phyloP scores from a whole-genome alignment of 129 eudicot species.

The Heracleum sosnowskyi region DNA sequence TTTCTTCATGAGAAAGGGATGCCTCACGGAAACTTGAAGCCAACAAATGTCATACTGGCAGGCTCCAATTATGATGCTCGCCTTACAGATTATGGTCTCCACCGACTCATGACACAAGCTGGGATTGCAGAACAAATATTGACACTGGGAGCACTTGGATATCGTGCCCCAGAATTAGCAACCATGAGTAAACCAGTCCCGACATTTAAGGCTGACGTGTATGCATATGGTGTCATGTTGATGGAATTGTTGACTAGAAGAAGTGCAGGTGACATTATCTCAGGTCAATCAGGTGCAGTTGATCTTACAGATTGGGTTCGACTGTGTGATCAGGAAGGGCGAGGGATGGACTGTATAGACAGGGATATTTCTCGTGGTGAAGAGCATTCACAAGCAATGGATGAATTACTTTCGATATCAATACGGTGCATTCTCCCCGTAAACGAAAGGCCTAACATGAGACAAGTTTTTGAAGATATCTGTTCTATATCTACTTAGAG shows the following conservation, averaged over 20 bases:
- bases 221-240: constrained; percentile 82
- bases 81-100: constrained; percentile 80
- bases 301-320: constrained; percentile 96
- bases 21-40: constrained; percentile 93
- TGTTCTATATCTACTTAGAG: constrained; percentile 66
- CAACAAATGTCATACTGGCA: constrained; percentile 69
- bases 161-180: constrained; percentile 93
- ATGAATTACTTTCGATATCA: constrained; percentile 77
- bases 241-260: constrained; percentile 90
- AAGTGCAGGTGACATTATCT: constrained; percentile 98
- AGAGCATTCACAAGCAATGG: constrained; percentile 68
- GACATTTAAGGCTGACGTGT: constrained; percentile 80
- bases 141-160: constrained; percentile 94
- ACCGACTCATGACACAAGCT: constrained; percentile 86
- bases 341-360: constrained; percentile 89
- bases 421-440: constrained; percentile 82
- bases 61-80: constrained; percentile 52
- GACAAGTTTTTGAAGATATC: constrained; percentile 77
- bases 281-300: constrained; percentile 92
- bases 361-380: constrained; percentile 74
- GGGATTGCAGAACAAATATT: constrained; percentile 90
- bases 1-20: constrained; percentile 80
- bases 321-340: constrained; percentile 80
- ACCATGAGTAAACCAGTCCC: constrained; percentile 58
- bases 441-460: constrained; percentile 83